These are phyloP conservation scores for Leccinellum albellum DNA, from an alignment of 768 basidiomycete species.

Conservation along the genomic window DNA sequence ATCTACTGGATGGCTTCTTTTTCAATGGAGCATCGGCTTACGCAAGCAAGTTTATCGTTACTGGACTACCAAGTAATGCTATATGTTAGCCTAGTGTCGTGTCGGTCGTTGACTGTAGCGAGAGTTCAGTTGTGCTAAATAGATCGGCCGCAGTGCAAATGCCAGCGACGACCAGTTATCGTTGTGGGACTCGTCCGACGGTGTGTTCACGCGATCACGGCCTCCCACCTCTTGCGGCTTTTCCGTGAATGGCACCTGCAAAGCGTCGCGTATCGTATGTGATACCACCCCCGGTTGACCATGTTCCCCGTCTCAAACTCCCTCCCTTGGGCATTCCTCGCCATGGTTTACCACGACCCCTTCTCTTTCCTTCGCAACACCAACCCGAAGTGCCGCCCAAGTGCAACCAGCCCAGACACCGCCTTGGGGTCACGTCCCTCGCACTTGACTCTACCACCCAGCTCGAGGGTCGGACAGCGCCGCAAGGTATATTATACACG, in stretches of 20 bases:
- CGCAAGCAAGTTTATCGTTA: constrained; percentile 10
- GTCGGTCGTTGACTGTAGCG: not conserved
- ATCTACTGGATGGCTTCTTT: constrained; percentile 1
- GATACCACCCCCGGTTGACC: constrained; percentile 65
- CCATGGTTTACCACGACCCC: constrained; percentile 65
- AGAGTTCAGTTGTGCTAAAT: not conserved
- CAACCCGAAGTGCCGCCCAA: constrained; percentile 16
- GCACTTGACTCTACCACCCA: constrained; percentile 82
- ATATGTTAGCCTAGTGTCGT: not conserved
- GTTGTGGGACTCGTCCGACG: not conserved
- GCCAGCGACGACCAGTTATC: not conserved
- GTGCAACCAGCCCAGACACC: constrained; percentile 67
- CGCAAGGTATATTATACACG: constrained; percentile 87
- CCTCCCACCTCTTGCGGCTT: not conserved
- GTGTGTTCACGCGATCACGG: not conserved
- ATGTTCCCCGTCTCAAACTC: constrained; percentile 63
- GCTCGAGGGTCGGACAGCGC: constrained; percentile 57
- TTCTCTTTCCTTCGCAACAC: constrained; percentile 46
- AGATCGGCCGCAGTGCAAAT: constrained; percentile 7
- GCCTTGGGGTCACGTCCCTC: constrained; percentile 82
- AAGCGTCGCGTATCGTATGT: constrained; percentile 83
- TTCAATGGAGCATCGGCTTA: constrained; percentile 12
- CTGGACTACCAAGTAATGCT: not conserved
- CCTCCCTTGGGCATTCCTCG: constrained; percentile 63
- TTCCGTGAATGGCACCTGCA: constrained; percentile 39